phyloP scores from a whole-genome alignment of 2,329 filamentous ascomycete genomes.

The Cordyceps farinosa region DNA sequence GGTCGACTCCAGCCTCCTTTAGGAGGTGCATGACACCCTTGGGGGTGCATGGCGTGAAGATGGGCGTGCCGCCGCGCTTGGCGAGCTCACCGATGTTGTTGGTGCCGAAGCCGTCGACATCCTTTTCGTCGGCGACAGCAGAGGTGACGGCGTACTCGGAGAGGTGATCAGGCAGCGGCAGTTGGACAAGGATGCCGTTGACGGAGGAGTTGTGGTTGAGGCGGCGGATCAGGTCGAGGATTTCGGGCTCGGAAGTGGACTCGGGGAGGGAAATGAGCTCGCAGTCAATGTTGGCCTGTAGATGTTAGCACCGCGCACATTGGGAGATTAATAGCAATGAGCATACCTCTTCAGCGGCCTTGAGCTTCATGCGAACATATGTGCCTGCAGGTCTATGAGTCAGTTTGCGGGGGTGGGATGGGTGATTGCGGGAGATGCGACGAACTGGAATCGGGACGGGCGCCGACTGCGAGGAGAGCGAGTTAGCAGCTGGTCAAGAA shows the following conservation, averaged over 20 bases:
- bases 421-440: constrained; percentile 20
- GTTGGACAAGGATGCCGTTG: constrained; percentile 89
- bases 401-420: constrained; percentile 29
- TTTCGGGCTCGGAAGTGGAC: constrained; percentile 75
- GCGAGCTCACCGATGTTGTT: constrained; percentile 94
- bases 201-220: constrained; percentile 85
- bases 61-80: constrained; percentile 84
- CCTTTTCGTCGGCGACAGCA: constrained; percentile 87
- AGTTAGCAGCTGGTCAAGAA: constrained; percentile 22
- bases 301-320: neutral
- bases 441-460: constrained; percentile 83
- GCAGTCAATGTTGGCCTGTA: constrained; percentile 81
- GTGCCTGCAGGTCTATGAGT: constrained; percentile 59
- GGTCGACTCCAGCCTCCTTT: constrained; percentile 75
- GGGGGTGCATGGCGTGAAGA: constrained; percentile 92
- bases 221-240: constrained; percentile 74
- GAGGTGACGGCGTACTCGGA: constrained; percentile 89
- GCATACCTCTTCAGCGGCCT: constrained; percentile 84
- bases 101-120: constrained; percentile 95
- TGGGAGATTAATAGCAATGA: neutral
- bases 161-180: constrained; percentile 84
- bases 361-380: constrained; percentile 99
- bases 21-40: constrained; percentile 96
- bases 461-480: constrained; percentile 62
- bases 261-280: constrained; percentile 81